Evolutionary conservation across 2,329 filamentous ascomycete genomes (phyloP).

Genomic region (Fonsecaea nubica): DNA sequence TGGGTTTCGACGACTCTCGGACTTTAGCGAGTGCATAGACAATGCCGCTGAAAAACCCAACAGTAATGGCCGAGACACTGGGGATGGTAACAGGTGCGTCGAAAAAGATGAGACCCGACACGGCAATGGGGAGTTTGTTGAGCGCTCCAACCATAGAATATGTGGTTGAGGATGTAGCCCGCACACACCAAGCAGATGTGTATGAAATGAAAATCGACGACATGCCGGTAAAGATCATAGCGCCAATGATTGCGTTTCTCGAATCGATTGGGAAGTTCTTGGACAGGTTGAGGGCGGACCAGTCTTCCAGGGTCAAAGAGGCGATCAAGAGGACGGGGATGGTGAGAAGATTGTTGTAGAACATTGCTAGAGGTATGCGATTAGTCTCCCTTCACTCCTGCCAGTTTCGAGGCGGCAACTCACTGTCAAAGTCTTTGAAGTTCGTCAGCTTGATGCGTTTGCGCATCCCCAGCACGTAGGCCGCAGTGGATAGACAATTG

Average conservation of each 20-base stretch:
- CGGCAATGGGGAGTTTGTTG: slow-evolving; percentile 95
- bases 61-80: slow-evolving; percentile 85
- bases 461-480: slow-evolving; percentile 90
- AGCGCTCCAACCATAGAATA: slow-evolving; percentile 98
- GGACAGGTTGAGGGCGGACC: slow-evolving; percentile 81
- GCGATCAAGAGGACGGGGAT: slow-evolving; percentile 87
- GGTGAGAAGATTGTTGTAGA: slow-evolving; percentile 98
- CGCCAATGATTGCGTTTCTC: slow-evolving; percentile 78
- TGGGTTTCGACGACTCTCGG: slow-evolving; percentile 72
- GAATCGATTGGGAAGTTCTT: slow-evolving; percentile 86
- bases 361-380: slow-evolving; percentile 76
- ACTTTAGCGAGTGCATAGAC: slow-evolving; percentile 90
- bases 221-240: slow-evolving; percentile 93
- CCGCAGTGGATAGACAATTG: slow-evolving; percentile 93
- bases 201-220: slow-evolving; percentile 99
- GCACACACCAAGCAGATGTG: slow-evolving; percentile 98
- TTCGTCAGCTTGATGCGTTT: slow-evolving; percentile 99
- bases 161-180: slow-evolving; percentile 94
- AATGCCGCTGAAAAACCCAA: slow-evolving; percentile 90
- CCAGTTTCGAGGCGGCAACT: slow-evolving; percentile 51
- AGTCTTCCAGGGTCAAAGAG: slow-evolving; percentile 86
- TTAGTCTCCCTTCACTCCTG: slow-evolving; percentile 42
- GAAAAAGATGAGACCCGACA: slow-evolving; percentile 94
- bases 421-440: slow-evolving; percentile 99
- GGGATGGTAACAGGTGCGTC: slow-evolving; percentile 90